Evolutionary conservation across 2,329 filamentous ascomycete species (phyloP).

Genomic region (Penicillium polonicum): DNA sequence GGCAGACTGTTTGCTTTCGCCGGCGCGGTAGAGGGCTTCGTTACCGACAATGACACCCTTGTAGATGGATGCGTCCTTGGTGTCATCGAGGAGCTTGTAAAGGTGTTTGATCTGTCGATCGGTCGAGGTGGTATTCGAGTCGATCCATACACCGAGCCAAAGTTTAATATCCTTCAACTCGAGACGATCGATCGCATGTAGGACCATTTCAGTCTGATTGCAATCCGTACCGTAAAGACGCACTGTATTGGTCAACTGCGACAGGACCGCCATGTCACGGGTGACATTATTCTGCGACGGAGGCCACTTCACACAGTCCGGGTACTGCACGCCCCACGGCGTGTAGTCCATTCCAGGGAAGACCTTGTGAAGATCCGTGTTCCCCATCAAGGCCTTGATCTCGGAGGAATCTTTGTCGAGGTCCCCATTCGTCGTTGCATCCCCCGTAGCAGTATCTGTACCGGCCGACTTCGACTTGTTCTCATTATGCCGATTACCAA

Average conservation of each 20-base stretch:
- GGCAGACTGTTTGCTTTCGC: slow-evolving; percentile 59
- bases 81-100: slow-evolving; percentile 72
- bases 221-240: slow-evolving; percentile 94
- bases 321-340: slow-evolving; percentile 85
- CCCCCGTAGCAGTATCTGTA: slow-evolving; percentile 58
- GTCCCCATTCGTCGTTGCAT: slow-evolving; percentile 64
- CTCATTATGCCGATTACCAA: slow-evolving; percentile 55
- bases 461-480: slow-evolving; percentile 22
- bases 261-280: slow-evolving; percentile 83
- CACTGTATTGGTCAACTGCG: slow-evolving; percentile 82
- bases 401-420: slow-evolving; percentile 71
- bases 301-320: slow-evolving; percentile 71
- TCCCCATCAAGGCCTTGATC: slow-evolving; percentile 79
- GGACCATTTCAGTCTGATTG: slow-evolving; percentile 92
- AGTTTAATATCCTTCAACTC: slow-evolving; percentile 74
- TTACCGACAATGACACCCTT: slow-evolving; percentile 64
- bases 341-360: slow-evolving; percentile 97
- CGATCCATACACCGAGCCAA: slow-evolving; percentile 94
- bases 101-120: slow-evolving; percentile 77
- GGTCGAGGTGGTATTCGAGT: slow-evolving; percentile 79
- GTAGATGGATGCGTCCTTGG: slow-evolving; percentile 49
- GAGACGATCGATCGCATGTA: slow-evolving; percentile 75
- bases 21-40: slow-evolving; percentile 59
- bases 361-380: slow-evolving; percentile 79
- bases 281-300: slow-evolving; percentile 94